phyloP scores from a whole-genome alignment of 176 grass and related monocot genomes.

The sorghum (Sorghum bicolor) region DNA sequence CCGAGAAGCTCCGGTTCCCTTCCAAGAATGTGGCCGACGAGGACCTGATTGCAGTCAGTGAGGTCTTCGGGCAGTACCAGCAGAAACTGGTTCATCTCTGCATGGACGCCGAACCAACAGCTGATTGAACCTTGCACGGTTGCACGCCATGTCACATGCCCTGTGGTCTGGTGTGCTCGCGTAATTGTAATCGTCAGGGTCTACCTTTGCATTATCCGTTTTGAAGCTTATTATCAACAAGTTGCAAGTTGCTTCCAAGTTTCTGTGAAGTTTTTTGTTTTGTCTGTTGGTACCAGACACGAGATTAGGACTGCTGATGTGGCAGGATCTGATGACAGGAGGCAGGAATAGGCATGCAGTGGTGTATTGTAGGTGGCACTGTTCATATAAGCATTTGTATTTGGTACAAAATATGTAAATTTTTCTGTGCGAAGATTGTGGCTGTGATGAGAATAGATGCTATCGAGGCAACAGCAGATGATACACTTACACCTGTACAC shows the following conservation, averaged over 20 bases:
- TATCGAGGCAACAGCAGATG: background rate
- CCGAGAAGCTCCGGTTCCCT: conserved; percentile 62
- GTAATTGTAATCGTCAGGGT: background rate
- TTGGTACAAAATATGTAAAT: background rate
- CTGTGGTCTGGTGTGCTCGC: background rate
- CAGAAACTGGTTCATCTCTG: conserved; percentile 85
- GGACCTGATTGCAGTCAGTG: conserved; percentile 64
- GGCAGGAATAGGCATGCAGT: background rate
- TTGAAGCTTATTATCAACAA: conserved; percentile 16
- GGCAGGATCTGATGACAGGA: conserved; percentile 8
- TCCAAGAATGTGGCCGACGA: conserved; percentile 67
- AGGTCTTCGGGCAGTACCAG: conserved; percentile 95
- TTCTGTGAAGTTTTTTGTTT: background rate
- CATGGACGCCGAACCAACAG: conserved; percentile 65
- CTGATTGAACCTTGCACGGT: conserved; percentile 36
- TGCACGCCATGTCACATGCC: background rate
- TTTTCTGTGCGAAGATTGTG: background rate
- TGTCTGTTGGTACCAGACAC: background rate
- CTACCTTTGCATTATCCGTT: conserved; percentile 3
- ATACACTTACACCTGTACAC: background rate
- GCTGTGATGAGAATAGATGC: background rate
- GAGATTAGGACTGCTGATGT: conserved; percentile 20
- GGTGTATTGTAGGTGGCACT: conserved; percentile 19
- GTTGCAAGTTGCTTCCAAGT: conserved; percentile 18
- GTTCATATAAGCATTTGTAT: background rate